Evolutionary conservation across 2,329 filamentous ascomycete species (phyloP), one percentile per base, ranked within the genome.

Genomic region (Triangularia setosa): DNA sequence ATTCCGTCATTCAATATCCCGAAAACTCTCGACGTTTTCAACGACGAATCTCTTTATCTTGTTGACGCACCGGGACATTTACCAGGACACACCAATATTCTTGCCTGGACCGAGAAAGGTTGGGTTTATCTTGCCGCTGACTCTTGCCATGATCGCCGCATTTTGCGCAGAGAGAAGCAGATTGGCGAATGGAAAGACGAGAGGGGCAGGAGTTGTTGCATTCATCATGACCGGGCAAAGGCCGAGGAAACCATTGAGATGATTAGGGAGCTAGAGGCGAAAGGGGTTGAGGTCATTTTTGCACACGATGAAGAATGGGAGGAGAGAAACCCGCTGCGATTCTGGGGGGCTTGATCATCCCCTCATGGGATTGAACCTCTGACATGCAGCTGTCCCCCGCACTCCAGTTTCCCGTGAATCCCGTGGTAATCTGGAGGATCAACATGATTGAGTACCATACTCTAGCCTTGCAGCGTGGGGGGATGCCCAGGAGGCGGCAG

Each of bases 101-200:
- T 83, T 0, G 79, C 76, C 21, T 72, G 79, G 1, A 64, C 62
- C 1, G 57, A 53, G 7, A 24, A 24, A 8, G 75, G 75, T 48
- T 82, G 79, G 78, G 72, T 82, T 1, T 80, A 79, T 70, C 76
- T 84, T 0, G 80, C 78, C 3, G 81, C 81, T 3, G 82, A 84
- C 66, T 76, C 79, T 5, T 83, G 78, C 65, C 82, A 84, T 68
- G 81, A 84, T 69, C 72, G 75, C 3, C 70, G 81, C 18, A 76
- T 84, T 7, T 67, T 84, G 69, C 79, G 73, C 0, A 78, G 78
- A 0, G 81, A 84, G 71, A 81, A 78, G 66, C 77, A 75, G 0
- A 81, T 84, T 63, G 81, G 80, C 4, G 74, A 77, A 62, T 84
- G 81, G 75, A 72, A 78, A 59, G 79, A 81, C 69, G 75, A 71